Evolutionary conservation across 164 flowering plant species (phyloP).

Genomic region (Liquidambar formosana): DNA sequence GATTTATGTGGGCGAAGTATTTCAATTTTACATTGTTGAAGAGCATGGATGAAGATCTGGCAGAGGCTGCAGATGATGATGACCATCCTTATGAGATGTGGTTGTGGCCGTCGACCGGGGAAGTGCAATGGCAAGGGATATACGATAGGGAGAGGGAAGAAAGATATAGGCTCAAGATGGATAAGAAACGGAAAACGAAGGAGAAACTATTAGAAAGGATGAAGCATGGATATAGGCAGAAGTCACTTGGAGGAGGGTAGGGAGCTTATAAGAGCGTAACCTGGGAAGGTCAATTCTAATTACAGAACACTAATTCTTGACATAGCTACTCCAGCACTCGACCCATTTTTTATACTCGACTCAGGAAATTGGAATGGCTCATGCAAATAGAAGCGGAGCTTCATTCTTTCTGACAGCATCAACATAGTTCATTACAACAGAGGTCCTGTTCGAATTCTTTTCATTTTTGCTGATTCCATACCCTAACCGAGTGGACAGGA

Average conservation of each 20-base stretch:
- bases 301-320: slow-evolving; percentile 5
- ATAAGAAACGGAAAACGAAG: slow-evolving; percentile 74
- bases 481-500: slow-evolving; percentile 8
- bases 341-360: slow-evolving; percentile 1
- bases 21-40: slow-evolving; percentile 77
- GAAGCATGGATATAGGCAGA: slow-evolving; percentile 79
- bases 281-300: background rate
- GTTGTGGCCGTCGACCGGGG: slow-evolving; percentile 98
- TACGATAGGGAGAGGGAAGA: slow-evolving; percentile 93
- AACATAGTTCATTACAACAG: slow-evolving; percentile 1
- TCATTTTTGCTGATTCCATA: background rate
- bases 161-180: slow-evolving; percentile 85
- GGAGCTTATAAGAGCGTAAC: slow-evolving; percentile 6
- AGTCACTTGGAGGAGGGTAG: slow-evolving; percentile 59
- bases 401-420: slow-evolving; percentile 21
- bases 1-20: slow-evolving; percentile 76
- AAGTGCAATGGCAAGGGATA: slow-evolving; percentile 90
- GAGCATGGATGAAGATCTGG: slow-evolving; percentile 96
- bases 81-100: slow-evolving; percentile 58
- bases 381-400: slow-evolving; percentile 15
- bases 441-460: slow-evolving; percentile 15
- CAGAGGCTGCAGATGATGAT: slow-evolving; percentile 89
- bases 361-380: slow-evolving; percentile 3
- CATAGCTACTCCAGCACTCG: slow-evolving; percentile 3
- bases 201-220: slow-evolving; percentile 73